These are phyloP conservation scores for Fraxinus velutina DNA, from an alignment of 305 asterid genomes.

Conservation along the genomic window DNA sequence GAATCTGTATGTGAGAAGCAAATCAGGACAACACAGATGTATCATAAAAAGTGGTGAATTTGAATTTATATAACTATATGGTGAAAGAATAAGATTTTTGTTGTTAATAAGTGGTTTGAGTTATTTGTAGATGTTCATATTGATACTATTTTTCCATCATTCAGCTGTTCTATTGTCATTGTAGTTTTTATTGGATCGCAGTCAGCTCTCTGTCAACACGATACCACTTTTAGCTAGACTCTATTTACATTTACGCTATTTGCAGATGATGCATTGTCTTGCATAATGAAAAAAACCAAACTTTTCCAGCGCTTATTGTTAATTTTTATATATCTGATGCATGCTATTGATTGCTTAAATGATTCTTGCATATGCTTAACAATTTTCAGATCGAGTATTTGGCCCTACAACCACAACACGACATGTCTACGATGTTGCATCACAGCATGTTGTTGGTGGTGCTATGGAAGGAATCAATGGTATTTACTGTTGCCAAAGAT, in stretches of 20 bases:
- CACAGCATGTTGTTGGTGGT: constrained; percentile 85
- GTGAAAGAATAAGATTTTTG: constrained; percentile 10
- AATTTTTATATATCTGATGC: constrained; percentile 9
- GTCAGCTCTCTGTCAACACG: background rate
- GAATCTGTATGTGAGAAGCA: background rate
- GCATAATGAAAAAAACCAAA: background rate
- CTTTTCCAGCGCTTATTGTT: constrained; percentile 8
- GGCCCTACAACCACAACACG: constrained; percentile 99
- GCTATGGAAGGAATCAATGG: constrained; percentile 97
- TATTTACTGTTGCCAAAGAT: constrained; percentile 27
- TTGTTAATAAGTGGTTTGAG: constrained; percentile 10
- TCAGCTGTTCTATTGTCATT: constrained; percentile 7
- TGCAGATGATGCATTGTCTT: constrained; percentile 8
- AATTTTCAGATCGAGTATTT: constrained; percentile 79
- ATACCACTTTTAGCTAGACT: constrained; percentile 14
- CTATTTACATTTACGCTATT: background rate
- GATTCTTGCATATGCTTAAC: constrained; percentile 18
- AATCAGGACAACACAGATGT: background rate
- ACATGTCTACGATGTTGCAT: constrained; percentile 96
- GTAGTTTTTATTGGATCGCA: background rate
- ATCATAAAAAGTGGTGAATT: background rate
- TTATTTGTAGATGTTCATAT: background rate
- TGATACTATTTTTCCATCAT: constrained; percentile 3
- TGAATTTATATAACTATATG: background rate
- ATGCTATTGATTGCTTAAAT: constrained; percentile 3